A percentile compares a stretch with the other conserved stretches of the same genome.
phyloP scores from a whole-genome alignment of 2,329 filamentous ascomycete species.

The Dactylellina parvicollis region DNA sequence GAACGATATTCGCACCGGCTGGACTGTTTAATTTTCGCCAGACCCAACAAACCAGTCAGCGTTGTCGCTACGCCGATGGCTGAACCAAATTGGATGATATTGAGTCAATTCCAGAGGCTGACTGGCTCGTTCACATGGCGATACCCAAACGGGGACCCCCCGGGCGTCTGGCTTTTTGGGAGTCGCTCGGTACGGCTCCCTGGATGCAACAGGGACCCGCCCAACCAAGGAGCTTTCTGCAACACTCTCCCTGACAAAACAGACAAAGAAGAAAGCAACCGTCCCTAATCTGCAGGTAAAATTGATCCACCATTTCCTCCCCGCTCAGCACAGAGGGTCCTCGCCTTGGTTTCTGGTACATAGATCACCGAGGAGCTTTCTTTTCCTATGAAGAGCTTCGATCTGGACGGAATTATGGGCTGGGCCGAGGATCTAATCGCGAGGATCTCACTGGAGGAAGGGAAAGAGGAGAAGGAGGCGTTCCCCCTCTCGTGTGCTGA shows the following conservation, averaged over 20 bases:
- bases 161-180: conserved; percentile 14
- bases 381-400: conserved; percentile 33
- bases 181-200: conserved; percentile 39
- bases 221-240: conserved; percentile 52
- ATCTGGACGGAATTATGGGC: conserved; percentile 8
- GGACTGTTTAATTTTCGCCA: conserved; percentile 7
- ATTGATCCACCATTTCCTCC: conserved; percentile 50
- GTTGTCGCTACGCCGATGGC: not conserved
- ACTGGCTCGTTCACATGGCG: conserved; percentile 8
- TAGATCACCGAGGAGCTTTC: conserved; percentile 33
- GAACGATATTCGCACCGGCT: conserved; percentile 33
- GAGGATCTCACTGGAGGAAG: conserved; percentile 20
- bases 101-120: not conserved
- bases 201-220: conserved; percentile 46
- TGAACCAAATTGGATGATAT: not conserved
- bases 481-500: conserved; percentile 8
- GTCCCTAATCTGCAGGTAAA: conserved; percentile 54
- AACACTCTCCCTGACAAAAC: conserved; percentile 48
- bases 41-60: not conserved
- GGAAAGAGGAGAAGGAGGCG: too few species aligned
- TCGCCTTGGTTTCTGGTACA: conserved; percentile 29
- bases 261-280: conserved; percentile 46
- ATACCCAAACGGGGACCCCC: conserved; percentile 20
- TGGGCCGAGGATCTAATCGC: conserved; percentile 32
- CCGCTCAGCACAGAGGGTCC: conserved; percentile 39